A percentile compares a stretch with the other conserved stretches of the same genome.
Conservation (phyloP, 768 basidiomycete genomes). For the Naganishia onofrii region DNA sequence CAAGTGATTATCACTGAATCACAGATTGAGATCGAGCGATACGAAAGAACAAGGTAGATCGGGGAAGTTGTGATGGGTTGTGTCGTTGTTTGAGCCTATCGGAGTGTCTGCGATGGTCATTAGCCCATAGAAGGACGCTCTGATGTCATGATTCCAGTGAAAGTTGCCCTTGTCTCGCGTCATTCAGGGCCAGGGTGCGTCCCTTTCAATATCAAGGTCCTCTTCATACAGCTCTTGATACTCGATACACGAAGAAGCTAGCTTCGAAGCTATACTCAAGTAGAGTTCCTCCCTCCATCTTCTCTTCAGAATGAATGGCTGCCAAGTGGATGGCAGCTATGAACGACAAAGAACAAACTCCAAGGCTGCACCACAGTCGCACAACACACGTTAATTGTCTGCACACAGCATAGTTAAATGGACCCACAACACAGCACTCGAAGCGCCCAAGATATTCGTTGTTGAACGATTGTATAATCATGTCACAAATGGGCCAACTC, state of each 20-base stretch:
- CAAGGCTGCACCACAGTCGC: too few relatives aligned
- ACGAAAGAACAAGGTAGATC: not conserved
- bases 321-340: too few relatives aligned
- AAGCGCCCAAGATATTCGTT: conserved; percentile 6
- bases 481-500: conserved; percentile 20
- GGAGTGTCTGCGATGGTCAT: not conserved
- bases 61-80: too few relatives aligned
- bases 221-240: too few relatives aligned
- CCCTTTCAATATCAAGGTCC: too few relatives aligned
- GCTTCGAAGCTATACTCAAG: too few relatives aligned
- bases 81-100: not conserved
- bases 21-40: conserved; percentile 1
- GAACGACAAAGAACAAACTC: too few relatives aligned
- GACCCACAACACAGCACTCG: not conserved
- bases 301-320: too few relatives aligned
- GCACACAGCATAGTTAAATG: not conserved
- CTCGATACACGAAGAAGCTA: too few relatives aligned
- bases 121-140: not conserved
- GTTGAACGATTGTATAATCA: conserved; percentile 26
- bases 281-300: too few relatives aligned
- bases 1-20: not conserved
- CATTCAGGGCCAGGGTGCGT: not conserved
- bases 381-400: too few relatives aligned
- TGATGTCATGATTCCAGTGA: conserved; percentile 3
- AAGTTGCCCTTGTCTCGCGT: not conserved